These are phyloP conservation scores for Sparassis latifolia DNA, from an alignment of 1,284 basidiomycete species.

Conservation along the genomic window DNA sequence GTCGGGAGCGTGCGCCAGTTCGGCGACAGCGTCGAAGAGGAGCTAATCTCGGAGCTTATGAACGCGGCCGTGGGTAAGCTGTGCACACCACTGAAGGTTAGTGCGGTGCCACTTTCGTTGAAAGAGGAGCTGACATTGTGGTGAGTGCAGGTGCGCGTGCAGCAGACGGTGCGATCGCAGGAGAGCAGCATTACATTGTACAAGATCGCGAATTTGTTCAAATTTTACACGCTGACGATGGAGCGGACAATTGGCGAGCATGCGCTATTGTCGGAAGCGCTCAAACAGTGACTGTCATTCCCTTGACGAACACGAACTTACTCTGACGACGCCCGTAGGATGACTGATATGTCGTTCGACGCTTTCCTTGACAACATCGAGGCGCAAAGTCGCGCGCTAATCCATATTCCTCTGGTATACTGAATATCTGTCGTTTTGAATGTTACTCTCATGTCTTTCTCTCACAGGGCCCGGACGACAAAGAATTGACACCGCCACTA, in stretches of 20 bases:
- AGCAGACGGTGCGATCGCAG: constrained; percentile 89
- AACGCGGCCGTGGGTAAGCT: constrained; percentile 81
- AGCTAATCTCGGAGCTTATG: constrained; percentile 77
- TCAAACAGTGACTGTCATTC: constrained; percentile 65
- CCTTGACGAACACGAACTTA: neutral
- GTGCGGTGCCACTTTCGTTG: neutral
- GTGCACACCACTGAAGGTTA: constrained; percentile 80
- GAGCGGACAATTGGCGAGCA: constrained; percentile 81
- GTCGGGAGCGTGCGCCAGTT: constrained; percentile 69
- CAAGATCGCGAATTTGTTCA: constrained; percentile 88
- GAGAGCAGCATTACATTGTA: constrained; percentile 90
- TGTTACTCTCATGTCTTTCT: constrained; percentile 1
- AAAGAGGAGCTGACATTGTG: neutral
- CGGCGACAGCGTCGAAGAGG: constrained; percentile 60
- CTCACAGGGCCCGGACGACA: constrained; percentile 66
- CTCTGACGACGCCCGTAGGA: constrained; percentile 36
- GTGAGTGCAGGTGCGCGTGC: constrained; percentile 62
- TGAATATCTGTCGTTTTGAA: neutral
- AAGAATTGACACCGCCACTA: constrained; percentile 70
- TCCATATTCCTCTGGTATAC: constrained; percentile 67
- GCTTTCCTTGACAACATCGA: constrained; percentile 85
- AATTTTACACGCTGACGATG: constrained; percentile 94
- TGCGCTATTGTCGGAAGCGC: constrained; percentile 69
- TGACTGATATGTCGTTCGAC: constrained; percentile 74
- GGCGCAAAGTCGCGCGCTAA: constrained; percentile 70